Evolutionary conservation across 345 rosid species (phyloP).

Genomic region (Aurinia saxatilis): DNA sequence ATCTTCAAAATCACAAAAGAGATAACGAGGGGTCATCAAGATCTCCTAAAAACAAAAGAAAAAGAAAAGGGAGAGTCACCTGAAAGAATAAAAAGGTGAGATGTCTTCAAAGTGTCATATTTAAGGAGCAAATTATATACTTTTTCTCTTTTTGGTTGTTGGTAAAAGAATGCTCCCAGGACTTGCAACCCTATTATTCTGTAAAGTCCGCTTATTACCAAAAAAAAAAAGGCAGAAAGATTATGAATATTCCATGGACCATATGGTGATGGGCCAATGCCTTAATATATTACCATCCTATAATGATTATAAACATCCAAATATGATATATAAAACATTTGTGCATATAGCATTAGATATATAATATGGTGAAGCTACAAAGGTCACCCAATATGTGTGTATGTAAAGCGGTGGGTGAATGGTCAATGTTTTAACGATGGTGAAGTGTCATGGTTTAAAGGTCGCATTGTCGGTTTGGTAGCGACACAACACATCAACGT

Average conservation of each 20-base stretch:
- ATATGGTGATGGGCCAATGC: slow-evolving; percentile 13
- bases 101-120: slow-evolving; percentile 22
- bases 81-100: slow-evolving; percentile 18
- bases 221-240: slow-evolving; percentile 8
- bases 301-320: slow-evolving; percentile 15
- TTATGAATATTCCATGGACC: slow-evolving; percentile 17
- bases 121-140: not conserved
- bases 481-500: slow-evolving; percentile 15
- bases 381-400: not conserved
- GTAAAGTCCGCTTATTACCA: slow-evolving; percentile 19
- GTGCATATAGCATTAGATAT: not conserved
- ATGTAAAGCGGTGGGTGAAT: slow-evolving; percentile 6
- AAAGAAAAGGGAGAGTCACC: slow-evolving; percentile 19
- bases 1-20: slow-evolving; percentile 32
- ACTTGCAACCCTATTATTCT: slow-evolving; percentile 24
- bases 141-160: slow-evolving; percentile 14
- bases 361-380: not conserved
- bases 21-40: slow-evolving; percentile 17
- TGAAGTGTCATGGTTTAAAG: slow-evolving; percentile 19
- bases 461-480: slow-evolving; percentile 21
- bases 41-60: slow-evolving; percentile 21
- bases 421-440: slow-evolving; percentile 17
- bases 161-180: slow-evolving; percentile 6
- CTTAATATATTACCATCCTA: not conserved
- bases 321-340: not conserved